Conservation (phyloP, 2,329 filamentous ascomycete genomes). For the Sporothrix euskadiensis region DNA sequence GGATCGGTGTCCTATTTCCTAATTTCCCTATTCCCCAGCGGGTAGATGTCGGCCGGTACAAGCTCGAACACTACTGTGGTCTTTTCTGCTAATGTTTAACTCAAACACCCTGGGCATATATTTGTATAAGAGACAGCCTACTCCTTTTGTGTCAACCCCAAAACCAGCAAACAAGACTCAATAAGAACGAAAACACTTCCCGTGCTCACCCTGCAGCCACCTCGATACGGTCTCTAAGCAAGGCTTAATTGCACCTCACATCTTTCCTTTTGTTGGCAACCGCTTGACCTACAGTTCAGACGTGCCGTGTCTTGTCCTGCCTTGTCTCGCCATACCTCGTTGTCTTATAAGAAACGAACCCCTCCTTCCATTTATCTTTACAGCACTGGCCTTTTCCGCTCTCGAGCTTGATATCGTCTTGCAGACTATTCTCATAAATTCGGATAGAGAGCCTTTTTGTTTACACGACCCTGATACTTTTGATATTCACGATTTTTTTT, state of each 20-base stretch:
- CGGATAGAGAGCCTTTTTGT: not conserved
- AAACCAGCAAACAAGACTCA: not conserved
- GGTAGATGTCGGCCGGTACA: conserved; percentile 12
- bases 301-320: conserved; percentile 14
- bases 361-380: not conserved
- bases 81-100: not conserved
- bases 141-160: not conserved
- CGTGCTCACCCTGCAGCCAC: not conserved
- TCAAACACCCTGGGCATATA: not conserved
- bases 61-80: not conserved
- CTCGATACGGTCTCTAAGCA: not conserved
- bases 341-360: not conserved
- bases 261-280: not conserved
- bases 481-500: not conserved
- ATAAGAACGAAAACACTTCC: not conserved
- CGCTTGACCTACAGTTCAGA: not conserved
- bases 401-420: too few relatives aligned
- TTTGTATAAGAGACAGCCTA: conserved; percentile 10
- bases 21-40: not conserved
- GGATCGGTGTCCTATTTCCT: not conserved
- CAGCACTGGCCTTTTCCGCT: not conserved
- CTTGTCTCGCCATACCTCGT: not conserved
- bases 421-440: too few relatives aligned
- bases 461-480: too few relatives aligned
- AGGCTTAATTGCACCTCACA: not conserved